Conservation (phyloP, 2,329 filamentous ascomycete species). For the Diaporthe vexans region DNA sequence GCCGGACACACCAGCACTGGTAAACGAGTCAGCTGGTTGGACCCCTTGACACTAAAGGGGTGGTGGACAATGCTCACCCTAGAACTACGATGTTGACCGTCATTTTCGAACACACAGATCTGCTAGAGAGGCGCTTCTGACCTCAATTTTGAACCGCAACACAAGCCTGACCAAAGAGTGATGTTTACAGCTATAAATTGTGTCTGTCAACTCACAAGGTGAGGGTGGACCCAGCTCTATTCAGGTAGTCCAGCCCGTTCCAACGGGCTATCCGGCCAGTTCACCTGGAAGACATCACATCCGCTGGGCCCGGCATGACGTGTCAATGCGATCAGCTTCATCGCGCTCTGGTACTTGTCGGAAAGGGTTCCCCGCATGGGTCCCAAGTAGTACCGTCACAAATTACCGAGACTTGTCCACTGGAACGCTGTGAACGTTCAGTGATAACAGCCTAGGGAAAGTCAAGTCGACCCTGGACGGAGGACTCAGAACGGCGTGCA, state of each 20-base stretch:
- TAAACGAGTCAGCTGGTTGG: not conserved
- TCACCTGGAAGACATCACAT: not conserved
- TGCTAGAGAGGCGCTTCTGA: not conserved
- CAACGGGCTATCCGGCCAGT: not conserved
- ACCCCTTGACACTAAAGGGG: not conserved
- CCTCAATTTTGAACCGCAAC: not conserved
- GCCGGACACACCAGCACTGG: slow-evolving; percentile 64
- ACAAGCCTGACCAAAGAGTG: not conserved
- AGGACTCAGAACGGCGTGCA: not conserved
- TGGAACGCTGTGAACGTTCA: not conserved
- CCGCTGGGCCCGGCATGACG: not conserved
- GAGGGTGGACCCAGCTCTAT: not conserved
- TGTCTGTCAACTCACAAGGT: not conserved
- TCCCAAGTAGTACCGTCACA: not conserved
- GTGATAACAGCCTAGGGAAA: not conserved
- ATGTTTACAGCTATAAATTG: not conserved
- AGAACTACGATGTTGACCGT: not conserved
- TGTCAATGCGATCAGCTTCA: not conserved
- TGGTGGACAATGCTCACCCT: not conserved
- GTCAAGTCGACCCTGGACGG: not conserved
- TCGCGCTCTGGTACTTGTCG: not conserved
- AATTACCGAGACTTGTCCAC: not conserved
- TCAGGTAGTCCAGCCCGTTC: not conserved
- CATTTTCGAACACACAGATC: not conserved
- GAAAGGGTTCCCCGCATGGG: not conserved